Evolutionary conservation across 768 basidiomycete species (phyloP).

Genomic region (Podaxis sp.): DNA sequence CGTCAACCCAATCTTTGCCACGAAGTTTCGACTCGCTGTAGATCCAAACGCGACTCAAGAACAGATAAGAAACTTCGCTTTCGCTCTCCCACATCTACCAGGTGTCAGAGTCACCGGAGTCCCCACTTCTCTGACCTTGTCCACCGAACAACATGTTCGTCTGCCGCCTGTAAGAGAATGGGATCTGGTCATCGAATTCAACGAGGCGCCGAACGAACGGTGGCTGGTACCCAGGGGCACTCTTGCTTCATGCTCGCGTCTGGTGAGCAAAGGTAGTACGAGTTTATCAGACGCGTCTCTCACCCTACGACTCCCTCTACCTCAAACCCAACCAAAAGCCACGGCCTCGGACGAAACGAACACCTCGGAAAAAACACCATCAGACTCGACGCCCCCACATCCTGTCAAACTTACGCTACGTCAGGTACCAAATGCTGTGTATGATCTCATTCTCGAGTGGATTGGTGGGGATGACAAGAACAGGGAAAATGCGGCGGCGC

Average conservation of each 20-base stretch:
- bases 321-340: conserved; percentile 17
- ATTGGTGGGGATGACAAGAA: conserved; percentile 55
- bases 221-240: conserved; percentile 65
- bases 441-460: conserved; percentile 64
- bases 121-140: conserved; percentile 10
- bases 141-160: conserved; percentile 10
- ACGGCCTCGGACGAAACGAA: not conserved
- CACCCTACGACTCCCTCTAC: conserved; percentile 42
- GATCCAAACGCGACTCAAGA: conserved; percentile 13
- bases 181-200: conserved; percentile 73
- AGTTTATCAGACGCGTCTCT: conserved; percentile 1
- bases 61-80: conserved; percentile 15
- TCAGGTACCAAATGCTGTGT: conserved; percentile 46
- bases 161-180: conserved; percentile 50
- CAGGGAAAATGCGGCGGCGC: conserved; percentile 43
- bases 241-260: conserved; percentile 14
- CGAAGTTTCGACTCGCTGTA: conserved; percentile 13
- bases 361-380: conserved; percentile 13
- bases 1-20: conserved; percentile 14
- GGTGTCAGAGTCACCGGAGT: conserved; percentile 10
- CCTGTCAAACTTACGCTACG: conserved; percentile 31
- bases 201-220: conserved; percentile 60
- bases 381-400: conserved; percentile 14
- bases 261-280: not conserved
- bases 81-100: conserved; percentile 10